Conservation (phyloP, 352 stramenopile genomes). For the Phytophthora foliorum region DNA sequence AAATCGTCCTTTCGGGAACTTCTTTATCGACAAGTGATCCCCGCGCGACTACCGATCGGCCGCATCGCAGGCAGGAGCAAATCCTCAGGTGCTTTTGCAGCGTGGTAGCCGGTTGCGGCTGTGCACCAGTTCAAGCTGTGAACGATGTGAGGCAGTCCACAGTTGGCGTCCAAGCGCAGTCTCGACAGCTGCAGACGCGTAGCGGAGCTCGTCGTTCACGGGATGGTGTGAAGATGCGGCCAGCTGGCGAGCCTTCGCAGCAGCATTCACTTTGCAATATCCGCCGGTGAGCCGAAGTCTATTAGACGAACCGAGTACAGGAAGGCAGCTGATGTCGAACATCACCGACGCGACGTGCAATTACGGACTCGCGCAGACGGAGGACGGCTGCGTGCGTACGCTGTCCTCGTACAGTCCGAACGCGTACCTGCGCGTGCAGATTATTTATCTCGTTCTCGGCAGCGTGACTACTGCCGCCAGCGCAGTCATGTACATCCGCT, state of each 20-base stretch:
- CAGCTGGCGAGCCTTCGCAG: slow-evolving; percentile 21
- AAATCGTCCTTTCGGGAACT: neutral
- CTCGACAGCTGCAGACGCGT: too few species aligned
- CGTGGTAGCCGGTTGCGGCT: slow-evolving; percentile 28
- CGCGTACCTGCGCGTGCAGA: slow-evolving; percentile 41
- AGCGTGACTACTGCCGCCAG: slow-evolving; percentile 32
- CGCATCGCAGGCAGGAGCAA: slow-evolving; percentile 19
- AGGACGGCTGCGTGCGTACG: slow-evolving; percentile 36
- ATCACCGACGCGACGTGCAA: slow-evolving; percentile 43
- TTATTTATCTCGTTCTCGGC: slow-evolving; percentile 44
- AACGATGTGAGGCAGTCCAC: slow-evolving; percentile 33
- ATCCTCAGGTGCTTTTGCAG: slow-evolving; percentile 28
- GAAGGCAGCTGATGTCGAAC: slow-evolving; percentile 24
- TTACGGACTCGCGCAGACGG: slow-evolving; percentile 40
- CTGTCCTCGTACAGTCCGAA: slow-evolving; percentile 40
- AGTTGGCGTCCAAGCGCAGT: too few species aligned
- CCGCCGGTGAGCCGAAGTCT: slow-evolving; percentile 3
- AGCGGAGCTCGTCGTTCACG: slow-evolving; percentile 31
- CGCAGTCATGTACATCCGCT: slow-evolving; percentile 40
- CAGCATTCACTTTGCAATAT: slow-evolving; percentile 38
- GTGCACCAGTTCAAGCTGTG: slow-evolving; percentile 19
- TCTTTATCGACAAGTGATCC: neutral
- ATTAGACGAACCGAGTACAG: slow-evolving; percentile 1
- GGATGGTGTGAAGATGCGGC: slow-evolving; percentile 24
- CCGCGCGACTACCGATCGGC: slow-evolving; percentile 23